Evolutionary conservation across 2,329 filamentous ascomycete genomes (phyloP), one percentile per base, ranked within the genome.

Genomic region (Juglanconis juglandina): DNA sequence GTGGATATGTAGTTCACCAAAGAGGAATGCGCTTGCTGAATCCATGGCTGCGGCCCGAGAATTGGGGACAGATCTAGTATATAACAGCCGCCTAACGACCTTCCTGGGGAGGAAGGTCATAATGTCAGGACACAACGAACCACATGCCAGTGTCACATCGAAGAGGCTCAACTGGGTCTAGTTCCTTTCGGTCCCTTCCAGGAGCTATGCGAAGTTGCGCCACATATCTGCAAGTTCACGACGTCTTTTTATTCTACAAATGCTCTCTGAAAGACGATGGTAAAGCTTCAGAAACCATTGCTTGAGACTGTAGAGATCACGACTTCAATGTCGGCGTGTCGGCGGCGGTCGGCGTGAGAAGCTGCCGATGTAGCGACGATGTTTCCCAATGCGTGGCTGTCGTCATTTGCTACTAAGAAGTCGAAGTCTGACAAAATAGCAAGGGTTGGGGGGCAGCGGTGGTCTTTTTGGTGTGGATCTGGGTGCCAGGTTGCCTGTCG

Each of bases 21-120:
- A 17, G 44, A 32, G 24, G 46, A 13, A 48, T 48, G 17, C 9
- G 46, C 11, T 11, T 24, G 14, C 32, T 24, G 39, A 17, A 46
- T 24, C 44, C 44, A 17, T 46, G 44, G 17, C 14, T 46, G 46
- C 46, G 46, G 46, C 46, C 46, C 46, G 46, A 32, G 24, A 48
- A 30, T 48, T 32, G 24, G 8, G 24, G 9, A 32, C 7, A 48
- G 46, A 48, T 48, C 46, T 48, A 10, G 24, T 24, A 24, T 24
- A 58, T 1, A 52, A 17, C 24, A 44, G 44, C 57, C 51, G 42
- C 42, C 35, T 49, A 44, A 49, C 34, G 46, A 59, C 57, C 51
- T 59, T 59, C 57, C 57, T 41, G 57, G 51, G 57, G 51, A 55
- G 57, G 51, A 59, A 59, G 57, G 57, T 55, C 57, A 24, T 42